Evolutionary conservation across 2,329 filamentous ascomycete genomes (phyloP), one percentile per base, ranked within the genome.

Genomic region (Colletotrichum abscissum): DNA sequence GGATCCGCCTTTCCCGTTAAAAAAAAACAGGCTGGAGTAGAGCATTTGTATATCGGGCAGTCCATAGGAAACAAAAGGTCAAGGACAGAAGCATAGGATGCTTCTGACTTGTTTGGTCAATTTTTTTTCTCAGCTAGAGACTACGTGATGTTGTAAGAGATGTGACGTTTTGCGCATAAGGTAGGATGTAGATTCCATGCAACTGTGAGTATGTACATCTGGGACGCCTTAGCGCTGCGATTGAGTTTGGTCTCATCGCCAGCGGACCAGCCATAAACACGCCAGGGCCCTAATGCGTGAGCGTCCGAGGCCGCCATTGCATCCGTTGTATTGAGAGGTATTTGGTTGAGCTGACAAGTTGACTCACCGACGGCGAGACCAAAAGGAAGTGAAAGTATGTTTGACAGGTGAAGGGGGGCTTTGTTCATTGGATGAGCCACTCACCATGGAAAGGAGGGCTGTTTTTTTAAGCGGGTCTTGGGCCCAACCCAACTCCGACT

Each of bases 1-100:
- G 69, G 58, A 63, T 63, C 62, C 62, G 62, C 62, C 60, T 49
- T 22, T 54, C 55, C 30, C 62, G 63, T 42, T 57, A 9, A 49
- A 49, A 42, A 24, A 42, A n/a, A 55, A 67, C 16, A 19, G 46
- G 55, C 59, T 59, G 64, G 72, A 64, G 69, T 59, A 49, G 72
- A 68, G 69, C 55, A 74, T 72, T 63, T 74, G 69, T 74, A 63
- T 73, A 74, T 69, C 46, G 33, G 69, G 24, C 49, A 68, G 38
- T 30, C 69, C 70, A 60, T 63, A 73, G 38, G 35, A 66, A 69
- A 72, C 42, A 73, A 69, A 65, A 69, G 52, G 33, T 74, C 14
- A 35, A 26, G 38, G 63, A 59, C 19, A 35, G 62, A 63, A 56
- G 52, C 63, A 62, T 42, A 28, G 38, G 24, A 46, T 57, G 67